Evolutionary conservation across 177 flowering plant species (phyloP), one percentile per base, ranked within the genome.

Genomic region (Vitis hybrid): DNA sequence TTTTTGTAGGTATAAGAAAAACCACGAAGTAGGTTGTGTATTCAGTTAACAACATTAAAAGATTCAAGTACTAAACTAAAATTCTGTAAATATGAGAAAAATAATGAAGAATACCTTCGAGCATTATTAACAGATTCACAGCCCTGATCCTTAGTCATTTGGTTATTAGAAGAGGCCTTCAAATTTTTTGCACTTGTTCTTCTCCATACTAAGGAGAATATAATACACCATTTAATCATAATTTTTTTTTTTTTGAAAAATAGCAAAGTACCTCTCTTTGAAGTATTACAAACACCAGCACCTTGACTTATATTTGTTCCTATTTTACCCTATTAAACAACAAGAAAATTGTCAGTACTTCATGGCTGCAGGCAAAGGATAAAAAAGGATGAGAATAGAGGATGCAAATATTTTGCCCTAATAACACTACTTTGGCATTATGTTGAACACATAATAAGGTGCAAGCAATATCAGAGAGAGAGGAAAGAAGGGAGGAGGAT

Each of bases 251-350:
- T 60, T 23, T 12, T 6, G 2, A 11, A 62, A 48, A 4, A 48
- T 3, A 60, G 17, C 11, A 56, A 49, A 58, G 65, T 67, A 85
- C 91, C 79, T 71, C 60, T 78, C 65, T 62, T 68, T 19, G 61
- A 39, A 51, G 66, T 51, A 26, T 66, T 65, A 17, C 12, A 21
- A 58, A 32, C 64, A 54, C 57, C 67, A 50, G 19, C 60, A 58
- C 73, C 79, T 70, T 75, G 74, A 64, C 60, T 63, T 30, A 18
- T 34, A 56, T 49, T 67, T 11, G 50, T 60, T 49, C 50, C 81
- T 55, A 21, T 65, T 61, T 70, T 78, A 52, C 77, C 88, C 93
- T 89, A 70, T 50, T 67, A 55, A 7, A 48, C 32, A 71, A 17
- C 17, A 72, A 45, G n/a, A 14, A 10, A 39, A 62, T 51, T 23